phyloP scores from a whole-genome alignment of 2,329 filamentous ascomycete species.

The Pseudogymnoascus sp. region DNA sequence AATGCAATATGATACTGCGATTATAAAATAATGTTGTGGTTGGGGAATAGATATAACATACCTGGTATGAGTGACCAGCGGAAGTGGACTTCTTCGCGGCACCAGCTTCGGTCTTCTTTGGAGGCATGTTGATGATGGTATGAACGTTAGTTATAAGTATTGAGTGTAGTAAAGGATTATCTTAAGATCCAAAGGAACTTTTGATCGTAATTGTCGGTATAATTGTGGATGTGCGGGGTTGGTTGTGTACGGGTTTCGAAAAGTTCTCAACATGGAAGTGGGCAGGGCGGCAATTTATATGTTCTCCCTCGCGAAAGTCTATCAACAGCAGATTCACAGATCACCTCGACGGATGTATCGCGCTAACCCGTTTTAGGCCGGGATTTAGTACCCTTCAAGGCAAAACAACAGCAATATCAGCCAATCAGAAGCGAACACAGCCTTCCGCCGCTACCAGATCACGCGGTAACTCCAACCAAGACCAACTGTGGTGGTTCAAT shows the following conservation, averaged over 20 bases:
- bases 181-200: constrained; percentile 1
- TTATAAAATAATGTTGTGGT: background rate
- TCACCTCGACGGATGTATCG: background rate
- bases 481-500: background rate
- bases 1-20: background rate
- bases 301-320: constrained; percentile 3
- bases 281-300: constrained; percentile 4
- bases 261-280: constrained; percentile 9
- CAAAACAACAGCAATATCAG: background rate
- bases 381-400: background rate
- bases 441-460: constrained; percentile 8
- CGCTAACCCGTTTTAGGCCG: background rate
- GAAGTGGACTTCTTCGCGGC: constrained; percentile 12
- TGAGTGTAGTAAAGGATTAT: background rate
- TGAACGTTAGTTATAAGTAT: background rate
- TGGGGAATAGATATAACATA: background rate
- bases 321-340: constrained; percentile 9
- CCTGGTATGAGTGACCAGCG: constrained; percentile 12
- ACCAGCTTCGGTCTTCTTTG: constrained; percentile 11
- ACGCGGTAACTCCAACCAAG: constrained; percentile 8
- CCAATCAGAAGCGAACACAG: background rate
- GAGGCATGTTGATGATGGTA: constrained; percentile 11
- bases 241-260: constrained; percentile 9
- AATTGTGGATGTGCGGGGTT: constrained; percentile 9
- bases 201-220: background rate